Conservation (phyloP, 257 asterid species). For the Capsicum chinense region DNA sequence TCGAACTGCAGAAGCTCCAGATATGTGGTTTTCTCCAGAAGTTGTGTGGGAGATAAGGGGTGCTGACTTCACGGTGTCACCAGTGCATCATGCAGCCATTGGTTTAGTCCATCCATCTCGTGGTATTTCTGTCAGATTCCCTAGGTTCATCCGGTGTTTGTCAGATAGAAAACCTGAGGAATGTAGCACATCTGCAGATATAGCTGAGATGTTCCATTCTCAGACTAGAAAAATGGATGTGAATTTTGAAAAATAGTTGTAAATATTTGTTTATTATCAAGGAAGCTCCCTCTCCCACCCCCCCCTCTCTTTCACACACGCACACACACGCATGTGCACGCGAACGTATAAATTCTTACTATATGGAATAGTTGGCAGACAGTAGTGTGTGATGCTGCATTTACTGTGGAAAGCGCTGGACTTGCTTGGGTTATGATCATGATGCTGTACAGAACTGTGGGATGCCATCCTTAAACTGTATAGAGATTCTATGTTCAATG, state of each 20-base stretch:
- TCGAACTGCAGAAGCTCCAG: conserved; percentile 72
- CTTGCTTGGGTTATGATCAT: not conserved
- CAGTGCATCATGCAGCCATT: conserved; percentile 82
- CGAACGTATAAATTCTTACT: not conserved
- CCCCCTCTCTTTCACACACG: no score
- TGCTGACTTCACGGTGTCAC: conserved; percentile 79
- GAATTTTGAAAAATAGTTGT: conserved; percentile 30
- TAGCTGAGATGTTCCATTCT: conserved; percentile 71
- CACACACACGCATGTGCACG: no score
- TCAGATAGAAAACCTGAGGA: conserved; percentile 82
- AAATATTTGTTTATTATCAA: not conserved
- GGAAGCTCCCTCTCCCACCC: not conserved
- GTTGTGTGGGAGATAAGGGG: conserved; percentile 86
- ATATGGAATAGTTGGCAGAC: not conserved
- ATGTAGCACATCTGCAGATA: conserved; percentile 71
- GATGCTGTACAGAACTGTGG: not conserved
- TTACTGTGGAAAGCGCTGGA: not conserved
- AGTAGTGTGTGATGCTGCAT: conserved; percentile 1
- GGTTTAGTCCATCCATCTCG: conserved; percentile 83
- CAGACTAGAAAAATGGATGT: conserved; percentile 85
- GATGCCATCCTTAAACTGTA: not conserved
- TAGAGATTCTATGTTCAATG: not conserved
- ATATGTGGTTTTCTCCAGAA: conserved; percentile 82
- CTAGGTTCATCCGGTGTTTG: conserved; percentile 60
- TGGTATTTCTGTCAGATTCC: conserved; percentile 84